Evolutionary conservation across 306 rosid species (phyloP).

Genomic region (Lathyrus aphaca): DNA sequence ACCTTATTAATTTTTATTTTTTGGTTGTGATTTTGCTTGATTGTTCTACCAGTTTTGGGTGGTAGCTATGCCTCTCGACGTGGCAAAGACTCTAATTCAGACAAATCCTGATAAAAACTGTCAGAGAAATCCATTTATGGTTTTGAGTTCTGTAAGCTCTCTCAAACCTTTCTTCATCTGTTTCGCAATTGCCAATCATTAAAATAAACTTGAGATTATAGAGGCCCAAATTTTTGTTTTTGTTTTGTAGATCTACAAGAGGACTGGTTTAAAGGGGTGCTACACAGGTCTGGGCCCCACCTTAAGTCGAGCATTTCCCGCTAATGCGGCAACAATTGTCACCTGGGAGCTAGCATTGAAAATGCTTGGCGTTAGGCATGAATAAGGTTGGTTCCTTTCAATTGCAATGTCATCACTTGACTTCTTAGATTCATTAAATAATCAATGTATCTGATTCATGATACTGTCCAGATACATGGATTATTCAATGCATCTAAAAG

Average conservation of each 20-base stretch:
- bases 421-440: too few species aligned
- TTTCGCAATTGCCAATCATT: conserved; percentile 4
- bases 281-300: conserved; percentile 93
- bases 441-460: too few species aligned
- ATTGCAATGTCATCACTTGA: neutral
- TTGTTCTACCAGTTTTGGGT: conserved; percentile 76
- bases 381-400: conserved; percentile 41
- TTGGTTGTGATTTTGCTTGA: conserved; percentile 4
- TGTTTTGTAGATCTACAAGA: conserved; percentile 61
- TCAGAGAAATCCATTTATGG: conserved; percentile 69
- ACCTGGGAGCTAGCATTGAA: conserved; percentile 91
- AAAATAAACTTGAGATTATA: neutral
- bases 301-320: conserved; percentile 80
- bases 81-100: conserved; percentile 92
- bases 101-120: conserved; percentile 63
- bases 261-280: conserved; percentile 81
- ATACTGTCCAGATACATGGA: too few species aligned
- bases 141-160: conserved; percentile 66
- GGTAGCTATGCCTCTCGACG: conserved; percentile 90
- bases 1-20: conserved; percentile 22
- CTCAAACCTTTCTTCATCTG: conserved; percentile 28
- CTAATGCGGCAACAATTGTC: conserved; percentile 89
- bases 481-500: neutral
- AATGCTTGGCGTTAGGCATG: conserved; percentile 65
- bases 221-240: conserved; percentile 24